phyloP scores from a whole-genome alignment of 179 eudicot genomes.

The Gypsophila paniculata region DNA sequence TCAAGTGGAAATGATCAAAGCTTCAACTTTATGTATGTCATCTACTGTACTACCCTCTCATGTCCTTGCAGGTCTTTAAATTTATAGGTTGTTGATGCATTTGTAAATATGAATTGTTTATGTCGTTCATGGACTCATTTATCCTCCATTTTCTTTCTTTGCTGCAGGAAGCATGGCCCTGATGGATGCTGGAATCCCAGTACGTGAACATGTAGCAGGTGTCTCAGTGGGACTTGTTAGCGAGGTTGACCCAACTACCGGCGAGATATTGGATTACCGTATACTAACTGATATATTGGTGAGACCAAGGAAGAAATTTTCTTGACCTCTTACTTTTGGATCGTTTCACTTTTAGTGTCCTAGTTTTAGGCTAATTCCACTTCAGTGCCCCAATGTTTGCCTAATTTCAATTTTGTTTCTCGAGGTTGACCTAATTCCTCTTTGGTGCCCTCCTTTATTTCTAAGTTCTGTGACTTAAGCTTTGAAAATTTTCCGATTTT shows the following conservation, averaged over 20 bases:
- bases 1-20: background rate
- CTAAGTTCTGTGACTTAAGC: too few relatives aligned
- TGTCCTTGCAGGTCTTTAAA: background rate
- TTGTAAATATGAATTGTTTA: slow-evolving; percentile 4
- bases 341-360: too few relatives aligned
- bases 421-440: too few relatives aligned
- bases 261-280: slow-evolving; percentile 67
- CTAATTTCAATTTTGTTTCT: too few relatives aligned
- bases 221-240: slow-evolving; percentile 90
- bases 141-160: slow-evolving; percentile 9
- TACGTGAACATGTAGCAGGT: slow-evolving; percentile 90
- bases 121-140: background rate
- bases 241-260: slow-evolving; percentile 68
- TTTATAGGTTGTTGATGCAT: slow-evolving; percentile 13
- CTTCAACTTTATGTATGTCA: background rate
- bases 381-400: too few relatives aligned
- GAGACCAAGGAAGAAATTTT: slow-evolving; percentile 22
- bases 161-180: slow-evolving; percentile 85
- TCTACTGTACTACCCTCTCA: background rate
- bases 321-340: background rate
- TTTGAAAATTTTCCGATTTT: too few relatives aligned
- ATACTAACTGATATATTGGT: slow-evolving; percentile 94
- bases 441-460: too few relatives aligned
- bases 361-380: too few relatives aligned
- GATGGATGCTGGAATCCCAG: slow-evolving; percentile 97